Evolutionary conservation across 2,329 filamentous ascomycete genomes (phyloP), one percentile per base, ranked within the genome.

Genomic region (Nemania sp.): DNA sequence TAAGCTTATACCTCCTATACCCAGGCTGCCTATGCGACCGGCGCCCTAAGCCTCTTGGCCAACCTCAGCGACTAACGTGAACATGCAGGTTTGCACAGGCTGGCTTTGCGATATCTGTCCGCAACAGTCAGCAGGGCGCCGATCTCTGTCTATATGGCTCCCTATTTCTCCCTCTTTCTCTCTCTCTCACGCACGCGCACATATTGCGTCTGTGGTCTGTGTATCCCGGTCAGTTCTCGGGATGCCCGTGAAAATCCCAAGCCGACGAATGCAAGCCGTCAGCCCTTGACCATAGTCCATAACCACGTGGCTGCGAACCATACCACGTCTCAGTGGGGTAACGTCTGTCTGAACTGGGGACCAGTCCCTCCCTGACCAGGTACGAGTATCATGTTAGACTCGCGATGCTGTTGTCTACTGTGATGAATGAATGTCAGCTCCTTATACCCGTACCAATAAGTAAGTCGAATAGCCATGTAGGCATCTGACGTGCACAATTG

Each of bases 1-100:
- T 59, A 56, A 59, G 56, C 56, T 59, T 59, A 59, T 59, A 53
- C 54, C 53, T 37, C 42, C 22, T 22, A 19, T 12, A 24, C 19
- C 26, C 19, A 14, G 20, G 6, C 22, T 23, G 23, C 11, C 15
- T 37, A 24, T 14, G 8, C 45, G 31, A 31, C 40, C 31, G 33
- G 23, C 33, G 23, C 12, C 43, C 37, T 39, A 17, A 37, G 31
- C 20, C 15, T 33, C 40, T 50, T 49, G 28, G 40, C 41, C 24
- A 37, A 33, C 30, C 20, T 43, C 45, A 14, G 28, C 44, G 17
- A 14, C 39, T 23, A 43, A 43, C 22, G 20, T 31, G 28, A 42
- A 45, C 17, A 45, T 24, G 42, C 30, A 17, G 42, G 11, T 45
- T 24, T 2, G 30, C n/a, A 12, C 22, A 3, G 30, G 23, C 24